Percentiles rank a stretch among this genome's conserved stretches.
Conservation (phyloP, 768 basidiomycete species). For the Lanmaoa rubissima region DNA sequence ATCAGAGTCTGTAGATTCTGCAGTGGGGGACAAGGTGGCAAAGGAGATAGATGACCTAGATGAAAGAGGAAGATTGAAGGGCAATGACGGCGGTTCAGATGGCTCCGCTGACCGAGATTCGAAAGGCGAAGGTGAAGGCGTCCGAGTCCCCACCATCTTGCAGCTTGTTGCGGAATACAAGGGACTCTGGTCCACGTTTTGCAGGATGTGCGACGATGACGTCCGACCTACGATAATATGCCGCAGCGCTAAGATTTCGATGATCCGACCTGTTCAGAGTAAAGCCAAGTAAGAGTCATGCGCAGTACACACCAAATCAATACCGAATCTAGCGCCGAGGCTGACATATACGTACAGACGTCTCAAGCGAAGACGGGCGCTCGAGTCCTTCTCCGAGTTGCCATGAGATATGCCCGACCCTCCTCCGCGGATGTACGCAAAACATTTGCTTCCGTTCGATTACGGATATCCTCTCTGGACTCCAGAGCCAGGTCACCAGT, state of each 20-base stretch:
- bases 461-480: slow-evolving; percentile 34
- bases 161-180: background rate
- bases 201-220: background rate
- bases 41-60: background rate
- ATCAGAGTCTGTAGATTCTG: slow-evolving; percentile 15
- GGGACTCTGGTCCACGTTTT: too few species aligned
- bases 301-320: too few species aligned
- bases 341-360: too few species aligned
- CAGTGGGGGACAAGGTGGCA: background rate
- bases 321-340: too few species aligned
- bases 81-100: background rate
- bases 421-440: slow-evolving; percentile 14
- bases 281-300: too few species aligned
- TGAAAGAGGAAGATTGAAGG: background rate
- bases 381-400: too few species aligned
- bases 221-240: background rate
- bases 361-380: too few species aligned
- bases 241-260: background rate
- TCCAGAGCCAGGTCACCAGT: slow-evolving; percentile 24
- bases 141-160: background rate
- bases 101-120: background rate
- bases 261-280: too few species aligned
- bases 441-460: slow-evolving; percentile 2
- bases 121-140: background rate
- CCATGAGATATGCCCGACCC: background rate